Conservation (phyloP, 345 rosid species). For the Limnanthes douglasii region DNA sequence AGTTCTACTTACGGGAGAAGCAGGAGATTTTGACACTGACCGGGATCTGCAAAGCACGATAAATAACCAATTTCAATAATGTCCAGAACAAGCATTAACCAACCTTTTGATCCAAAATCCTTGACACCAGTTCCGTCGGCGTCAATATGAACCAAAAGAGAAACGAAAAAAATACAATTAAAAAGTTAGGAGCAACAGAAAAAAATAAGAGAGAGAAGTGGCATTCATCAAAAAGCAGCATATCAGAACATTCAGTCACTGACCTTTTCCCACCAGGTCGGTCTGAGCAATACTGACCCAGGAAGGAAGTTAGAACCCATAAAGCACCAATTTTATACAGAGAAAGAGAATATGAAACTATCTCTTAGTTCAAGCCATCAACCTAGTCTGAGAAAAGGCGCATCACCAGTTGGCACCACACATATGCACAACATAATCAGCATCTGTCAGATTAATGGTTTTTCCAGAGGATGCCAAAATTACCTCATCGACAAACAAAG, state of each 20-base stretch:
- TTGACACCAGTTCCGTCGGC: slow-evolving; percentile 10
- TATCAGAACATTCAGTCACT: slow-evolving; percentile 3
- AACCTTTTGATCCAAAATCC: slow-evolving; percentile 11
- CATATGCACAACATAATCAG: no score
- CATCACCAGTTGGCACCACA: slow-evolving; percentile 12
- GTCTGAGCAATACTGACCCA: slow-evolving; percentile 4
- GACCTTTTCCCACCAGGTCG: slow-evolving; percentile 8
- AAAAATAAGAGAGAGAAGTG: no score
- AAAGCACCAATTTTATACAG: slow-evolving; percentile 1
- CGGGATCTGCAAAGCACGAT: slow-evolving; percentile 42
- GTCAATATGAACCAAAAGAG: slow-evolving; percentile 12
- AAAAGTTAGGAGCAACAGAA: slow-evolving; percentile 4
- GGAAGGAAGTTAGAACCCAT: slow-evolving; percentile 4
- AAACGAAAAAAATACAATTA: slow-evolving; percentile 4
- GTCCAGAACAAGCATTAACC: slow-evolving; percentile 9
- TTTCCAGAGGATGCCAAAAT: no score
- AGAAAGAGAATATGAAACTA: slow-evolving; percentile 5
- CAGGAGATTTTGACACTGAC: slow-evolving; percentile 47
- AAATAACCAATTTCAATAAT: slow-evolving; percentile 13
- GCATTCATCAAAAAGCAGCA: no score
- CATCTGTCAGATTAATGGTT: no score
- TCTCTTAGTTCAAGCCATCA: slow-evolving; percentile 12
- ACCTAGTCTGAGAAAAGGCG: slow-evolving; percentile 6
- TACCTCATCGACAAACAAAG: no score
- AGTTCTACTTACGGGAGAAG: slow-evolving; percentile 40